Percentiles rank a stretch among this genome's conserved stretches.
Conservation (phyloP, 768 basidiomycete species). For the Sutorius australiensis region DNA sequence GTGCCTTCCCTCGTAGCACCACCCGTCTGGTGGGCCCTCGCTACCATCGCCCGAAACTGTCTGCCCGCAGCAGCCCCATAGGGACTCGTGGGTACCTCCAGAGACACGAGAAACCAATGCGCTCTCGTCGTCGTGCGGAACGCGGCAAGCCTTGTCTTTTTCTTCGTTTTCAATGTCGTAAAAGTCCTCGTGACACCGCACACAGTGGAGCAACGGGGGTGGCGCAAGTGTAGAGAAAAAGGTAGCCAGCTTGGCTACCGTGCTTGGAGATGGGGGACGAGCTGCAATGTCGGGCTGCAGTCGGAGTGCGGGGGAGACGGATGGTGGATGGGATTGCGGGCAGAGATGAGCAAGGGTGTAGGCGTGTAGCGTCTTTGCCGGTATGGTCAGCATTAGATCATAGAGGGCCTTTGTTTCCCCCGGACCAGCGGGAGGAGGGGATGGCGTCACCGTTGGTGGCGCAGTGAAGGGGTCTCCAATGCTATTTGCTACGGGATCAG, state of each 20-base stretch:
- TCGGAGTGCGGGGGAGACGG: constrained; percentile 6
- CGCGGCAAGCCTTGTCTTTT: constrained; percentile 60
- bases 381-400: constrained; percentile 54
- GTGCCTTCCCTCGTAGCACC: constrained; percentile 83
- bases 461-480: constrained; percentile 12
- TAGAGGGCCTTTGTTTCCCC: constrained; percentile 44
- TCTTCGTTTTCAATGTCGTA: constrained; percentile 65
- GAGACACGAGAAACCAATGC: constrained; percentile 65
- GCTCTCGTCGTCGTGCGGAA: constrained; percentile 79
- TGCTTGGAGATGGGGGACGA: constrained; percentile 32
- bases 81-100: constrained; percentile 43
- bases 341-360: constrained; percentile 55
- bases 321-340: constrained; percentile 2
- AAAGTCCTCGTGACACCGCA: constrained; percentile 68
- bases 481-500: constrained; percentile 8
- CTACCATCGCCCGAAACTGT: constrained; percentile 74
- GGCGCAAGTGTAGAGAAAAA: constrained; percentile 65
- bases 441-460: constrained; percentile 29
- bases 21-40: constrained; percentile 80
- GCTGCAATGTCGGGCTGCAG: constrained; percentile 9
- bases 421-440: constrained; percentile 37
- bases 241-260: constrained; percentile 43
- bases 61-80: constrained; percentile 72
- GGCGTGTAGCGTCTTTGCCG: constrained; percentile 61
- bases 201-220: constrained; percentile 69